A percentile compares a stretch with the other conserved stretches of the same genome.
These are phyloP conservation scores for Exophiala lecanii-corni DNA, from an alignment of 2,329 filamentous ascomycete species.

Conservation along the genomic window DNA sequence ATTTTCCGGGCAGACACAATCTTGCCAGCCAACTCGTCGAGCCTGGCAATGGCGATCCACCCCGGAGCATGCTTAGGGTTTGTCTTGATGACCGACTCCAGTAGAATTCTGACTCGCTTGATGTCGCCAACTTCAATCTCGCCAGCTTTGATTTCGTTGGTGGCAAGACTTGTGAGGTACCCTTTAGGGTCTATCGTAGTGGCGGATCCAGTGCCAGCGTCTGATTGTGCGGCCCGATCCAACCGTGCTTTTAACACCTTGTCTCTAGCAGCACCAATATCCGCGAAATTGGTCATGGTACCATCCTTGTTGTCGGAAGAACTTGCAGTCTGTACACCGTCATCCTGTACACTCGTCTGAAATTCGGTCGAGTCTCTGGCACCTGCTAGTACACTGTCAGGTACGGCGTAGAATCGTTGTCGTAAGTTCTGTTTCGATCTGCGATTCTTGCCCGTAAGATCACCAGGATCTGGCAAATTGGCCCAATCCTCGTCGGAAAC, in stretches of 20 bases:
- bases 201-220: slow-evolving; percentile 69
- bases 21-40: slow-evolving; percentile 91
- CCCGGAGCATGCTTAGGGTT: slow-evolving; percentile 92
- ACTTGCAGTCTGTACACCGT: slow-evolving; percentile 53
- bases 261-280: slow-evolving; percentile 92
- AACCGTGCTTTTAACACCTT: slow-evolving; percentile 93
- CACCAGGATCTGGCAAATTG: slow-evolving; percentile 89
- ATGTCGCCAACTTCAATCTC: slow-evolving; percentile 90
- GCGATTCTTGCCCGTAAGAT: slow-evolving; percentile 90
- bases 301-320: slow-evolving; percentile 60
- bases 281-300: slow-evolving; percentile 95
- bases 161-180: slow-evolving; percentile 87
- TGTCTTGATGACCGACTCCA: slow-evolving; percentile 97
- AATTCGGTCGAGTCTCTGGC: slow-evolving; percentile 76
- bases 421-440: slow-evolving; percentile 76
- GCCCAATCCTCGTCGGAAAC: slow-evolving; percentile 97
- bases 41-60: slow-evolving; percentile 88
- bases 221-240: slow-evolving; percentile 75
- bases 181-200: slow-evolving; percentile 93
- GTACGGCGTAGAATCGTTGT: slow-evolving; percentile 90
- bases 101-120: slow-evolving; percentile 81
- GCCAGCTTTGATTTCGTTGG: slow-evolving; percentile 70
- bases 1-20: slow-evolving; percentile 82
- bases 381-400: slow-evolving; percentile 88
- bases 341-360: slow-evolving; percentile 82